A percentile compares a stretch with the other conserved stretches of the same genome.
phyloP scores from a whole-genome alignment of 805 yeast species.

The Spathaspora arborariae region DNA sequence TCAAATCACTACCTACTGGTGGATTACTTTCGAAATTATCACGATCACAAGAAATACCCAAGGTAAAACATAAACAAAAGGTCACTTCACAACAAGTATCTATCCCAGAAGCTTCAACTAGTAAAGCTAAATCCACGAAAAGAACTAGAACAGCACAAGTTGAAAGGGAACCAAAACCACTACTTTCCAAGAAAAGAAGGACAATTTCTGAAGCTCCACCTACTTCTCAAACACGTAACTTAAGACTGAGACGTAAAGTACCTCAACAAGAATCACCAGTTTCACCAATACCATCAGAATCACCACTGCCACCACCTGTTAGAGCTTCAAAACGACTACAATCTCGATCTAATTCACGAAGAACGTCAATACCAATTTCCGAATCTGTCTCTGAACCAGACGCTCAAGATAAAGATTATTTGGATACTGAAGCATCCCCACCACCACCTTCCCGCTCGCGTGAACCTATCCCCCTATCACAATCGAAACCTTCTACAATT shows the following conservation, averaged over 20 bases:
- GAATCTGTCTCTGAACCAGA: neutral
- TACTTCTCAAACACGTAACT: neutral
- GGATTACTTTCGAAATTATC: neutral
- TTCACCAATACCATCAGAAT: neutral
- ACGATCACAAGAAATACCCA: neutral
- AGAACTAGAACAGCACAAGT: neutral
- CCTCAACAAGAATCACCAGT: neutral
- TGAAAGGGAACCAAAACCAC: neutral
- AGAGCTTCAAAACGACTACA: neutral
- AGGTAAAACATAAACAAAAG: neutral
- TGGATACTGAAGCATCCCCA: neutral
- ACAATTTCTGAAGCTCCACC: neutral
- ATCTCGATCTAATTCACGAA: neutral
- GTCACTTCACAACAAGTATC: neutral
- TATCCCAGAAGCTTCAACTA: neutral
- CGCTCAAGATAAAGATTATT: neutral
- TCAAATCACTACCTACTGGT: neutral
- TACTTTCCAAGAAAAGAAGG: neutral
- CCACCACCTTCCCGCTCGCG: neutral
- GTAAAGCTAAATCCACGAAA: neutral
- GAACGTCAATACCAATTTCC: neutral
- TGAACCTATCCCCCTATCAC: conserved; percentile 14
- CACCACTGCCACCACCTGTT: neutral
- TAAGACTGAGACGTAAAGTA: neutral
- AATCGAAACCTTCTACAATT: conserved; percentile 16